Conservation (phyloP, 805 yeast genomes). For the Zygoascus bituminiphila region DNA sequence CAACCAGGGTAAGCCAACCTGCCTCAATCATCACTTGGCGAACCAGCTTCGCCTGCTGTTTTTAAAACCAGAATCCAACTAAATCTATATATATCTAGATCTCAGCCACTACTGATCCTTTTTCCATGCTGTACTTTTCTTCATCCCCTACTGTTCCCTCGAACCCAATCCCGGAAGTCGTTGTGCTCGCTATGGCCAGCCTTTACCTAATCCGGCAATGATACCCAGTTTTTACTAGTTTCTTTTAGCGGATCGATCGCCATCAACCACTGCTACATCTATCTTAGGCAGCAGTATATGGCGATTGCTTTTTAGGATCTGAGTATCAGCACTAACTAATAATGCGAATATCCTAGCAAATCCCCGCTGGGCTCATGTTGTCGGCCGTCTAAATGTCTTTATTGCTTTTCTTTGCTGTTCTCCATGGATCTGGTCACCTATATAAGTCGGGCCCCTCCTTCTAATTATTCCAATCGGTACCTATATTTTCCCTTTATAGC, state of each 20-base stretch:
- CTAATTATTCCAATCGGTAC: background rate
- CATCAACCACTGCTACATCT: too few species aligned
- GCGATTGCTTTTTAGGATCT: background rate
- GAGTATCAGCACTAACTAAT: too few species aligned
- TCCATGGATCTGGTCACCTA: background rate
- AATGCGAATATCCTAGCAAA: background rate
- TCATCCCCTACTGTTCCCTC: background rate
- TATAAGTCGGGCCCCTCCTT: background rate
- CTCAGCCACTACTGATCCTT: too few species aligned
- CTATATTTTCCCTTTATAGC: background rate
- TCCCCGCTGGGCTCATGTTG: background rate
- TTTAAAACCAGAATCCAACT: too few species aligned
- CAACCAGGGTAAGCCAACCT: too few species aligned
- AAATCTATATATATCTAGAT: too few species aligned
- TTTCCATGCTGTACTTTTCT: too few species aligned
- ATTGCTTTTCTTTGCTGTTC: too few species aligned
- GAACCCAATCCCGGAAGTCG: background rate
- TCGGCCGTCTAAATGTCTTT: too few species aligned
- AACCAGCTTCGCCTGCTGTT: too few species aligned
- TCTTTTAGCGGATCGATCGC: background rate
- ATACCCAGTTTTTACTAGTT: background rate
- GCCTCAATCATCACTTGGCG: too few species aligned
- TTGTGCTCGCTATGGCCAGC: background rate
- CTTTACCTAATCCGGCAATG: background rate
- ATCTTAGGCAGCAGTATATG: too few species aligned